A percentile compares a stretch with the other conserved stretches of the same genome.
Evolutionary conservation across 129 eudicot genomes (phyloP).

Genomic region (Flaveria sonorensis): DNA sequence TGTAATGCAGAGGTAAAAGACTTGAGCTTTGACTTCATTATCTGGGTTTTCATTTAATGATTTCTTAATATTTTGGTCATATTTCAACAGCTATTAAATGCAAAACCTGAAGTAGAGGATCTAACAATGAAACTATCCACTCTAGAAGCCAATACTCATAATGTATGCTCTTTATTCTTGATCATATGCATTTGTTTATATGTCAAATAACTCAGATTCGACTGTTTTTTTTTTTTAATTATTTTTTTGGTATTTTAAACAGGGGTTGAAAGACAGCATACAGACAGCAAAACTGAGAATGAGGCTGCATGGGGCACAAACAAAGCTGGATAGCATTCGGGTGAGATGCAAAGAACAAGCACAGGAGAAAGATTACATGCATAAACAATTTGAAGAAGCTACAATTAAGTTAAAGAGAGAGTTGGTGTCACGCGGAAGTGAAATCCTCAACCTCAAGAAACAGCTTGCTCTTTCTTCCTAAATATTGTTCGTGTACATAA

Average conservation of each 20-base stretch:
- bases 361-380: slow-evolving; percentile 67
- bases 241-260: neutral
- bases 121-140: slow-evolving; percentile 43
- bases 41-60: neutral
- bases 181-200: neutral
- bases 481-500: slow-evolving; percentile 15
- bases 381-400: slow-evolving; percentile 61
- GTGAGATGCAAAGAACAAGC: slow-evolving; percentile 57
- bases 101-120: slow-evolving; percentile 50
- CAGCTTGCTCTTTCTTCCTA: slow-evolving; percentile 40
- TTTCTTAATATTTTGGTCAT: neutral
- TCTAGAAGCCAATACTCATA: slow-evolving; percentile 52
- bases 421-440: slow-evolving; percentile 45
- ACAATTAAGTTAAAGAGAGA: slow-evolving; percentile 54
- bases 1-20: slow-evolving; percentile 36
- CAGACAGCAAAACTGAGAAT: slow-evolving; percentile 65
- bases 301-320: slow-evolving; percentile 70
- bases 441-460: slow-evolving; percentile 66
- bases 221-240: neutral
- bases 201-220: slow-evolving; percentile 3
- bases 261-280: slow-evolving; percentile 29
- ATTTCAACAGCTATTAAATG: slow-evolving; percentile 39
- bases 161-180: slow-evolving; percentile 45
- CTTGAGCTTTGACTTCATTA: neutral
- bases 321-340: slow-evolving; percentile 61